Conservation (phyloP, 805 yeast genomes). For the Lachancea mirantina region DNA sequence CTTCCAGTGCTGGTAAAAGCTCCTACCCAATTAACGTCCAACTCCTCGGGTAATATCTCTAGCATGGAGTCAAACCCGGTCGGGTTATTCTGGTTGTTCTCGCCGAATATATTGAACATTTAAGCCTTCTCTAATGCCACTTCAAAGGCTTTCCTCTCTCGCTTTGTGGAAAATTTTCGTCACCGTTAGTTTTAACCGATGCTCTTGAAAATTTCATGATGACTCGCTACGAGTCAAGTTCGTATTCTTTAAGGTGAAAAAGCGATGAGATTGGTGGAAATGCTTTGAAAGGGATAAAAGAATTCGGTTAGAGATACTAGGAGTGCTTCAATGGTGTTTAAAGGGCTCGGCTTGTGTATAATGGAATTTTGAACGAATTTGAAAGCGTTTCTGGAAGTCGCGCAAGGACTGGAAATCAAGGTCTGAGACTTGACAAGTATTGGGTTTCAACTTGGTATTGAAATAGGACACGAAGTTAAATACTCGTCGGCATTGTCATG, state of each 20-base stretch:
- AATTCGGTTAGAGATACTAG: no score
- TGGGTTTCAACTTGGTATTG: no score
- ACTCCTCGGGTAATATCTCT: conserved; percentile 30
- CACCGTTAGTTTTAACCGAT: no score
- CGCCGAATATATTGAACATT: conserved; percentile 7
- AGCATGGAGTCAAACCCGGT: conserved; percentile 29
- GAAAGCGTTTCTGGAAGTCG: no score
- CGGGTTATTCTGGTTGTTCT: conserved; percentile 5
- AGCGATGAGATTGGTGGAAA: conserved; percentile 4
- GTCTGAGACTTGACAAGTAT: no score
- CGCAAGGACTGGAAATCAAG: no score
- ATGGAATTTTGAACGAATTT: no score
- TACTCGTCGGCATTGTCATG: no score
- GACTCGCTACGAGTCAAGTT: neutral
- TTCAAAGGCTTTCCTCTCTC: neutral
- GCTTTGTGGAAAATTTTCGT: conserved; percentile 5
- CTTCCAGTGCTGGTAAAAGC: neutral
- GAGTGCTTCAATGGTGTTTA: no score
- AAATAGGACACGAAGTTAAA: no score
- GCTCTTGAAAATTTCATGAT: no score
- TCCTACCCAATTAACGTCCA: conserved; percentile 12
- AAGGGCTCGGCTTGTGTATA: no score
- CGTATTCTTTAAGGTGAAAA: neutral
- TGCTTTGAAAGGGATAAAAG: neutral
- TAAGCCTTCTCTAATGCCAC: conserved; percentile 6